These are phyloP conservation scores for Candida tallmaniae DNA, from an alignment of 805 yeast species.

Conservation along the genomic window DNA sequence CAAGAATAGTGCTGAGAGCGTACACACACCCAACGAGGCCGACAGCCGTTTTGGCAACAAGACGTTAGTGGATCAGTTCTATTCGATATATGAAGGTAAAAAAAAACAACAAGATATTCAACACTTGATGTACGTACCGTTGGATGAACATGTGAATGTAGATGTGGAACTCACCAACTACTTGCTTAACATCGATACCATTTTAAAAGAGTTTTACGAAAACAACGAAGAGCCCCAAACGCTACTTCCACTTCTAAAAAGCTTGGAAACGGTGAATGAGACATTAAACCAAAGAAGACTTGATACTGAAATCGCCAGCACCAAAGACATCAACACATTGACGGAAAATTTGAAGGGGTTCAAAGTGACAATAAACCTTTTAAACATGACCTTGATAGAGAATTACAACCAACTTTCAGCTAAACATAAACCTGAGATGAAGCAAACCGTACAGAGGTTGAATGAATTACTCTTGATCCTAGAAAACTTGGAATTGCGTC, in stretches of 20 bases:
- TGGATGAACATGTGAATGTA: slow-evolving; percentile 6
- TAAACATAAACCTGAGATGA: slow-evolving; percentile 23
- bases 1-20: too few relatives aligned
- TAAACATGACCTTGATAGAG: slow-evolving; percentile 16
- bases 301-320: slow-evolving; percentile 1
- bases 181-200: slow-evolving; percentile 23
- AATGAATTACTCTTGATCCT: slow-evolving; percentile 24
- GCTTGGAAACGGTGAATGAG: slow-evolving; percentile 8
- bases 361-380: slow-evolving; percentile 14
- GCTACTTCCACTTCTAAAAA: slow-evolving; percentile 6
- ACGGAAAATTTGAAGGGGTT: slow-evolving; percentile 15
- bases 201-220: slow-evolving; percentile 7
- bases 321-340: slow-evolving; percentile 15
- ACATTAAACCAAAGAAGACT: slow-evolving; percentile 1
- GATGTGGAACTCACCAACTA: slow-evolving; percentile 21
- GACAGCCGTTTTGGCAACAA: slow-evolving; percentile 24
- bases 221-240: background rate
- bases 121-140: slow-evolving; percentile 4
- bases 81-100: slow-evolving; percentile 13
- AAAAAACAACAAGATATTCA: slow-evolving; percentile 2
- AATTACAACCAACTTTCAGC: slow-evolving; percentile 15
- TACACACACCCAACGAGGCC: too few relatives aligned
- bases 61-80: slow-evolving; percentile 38
- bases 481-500: slow-evolving; percentile 21
- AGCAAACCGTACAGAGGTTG: slow-evolving; percentile 22